Conservation (phyloP, 768 basidiomycete genomes). For the Leccinum disarticulatum region DNA sequence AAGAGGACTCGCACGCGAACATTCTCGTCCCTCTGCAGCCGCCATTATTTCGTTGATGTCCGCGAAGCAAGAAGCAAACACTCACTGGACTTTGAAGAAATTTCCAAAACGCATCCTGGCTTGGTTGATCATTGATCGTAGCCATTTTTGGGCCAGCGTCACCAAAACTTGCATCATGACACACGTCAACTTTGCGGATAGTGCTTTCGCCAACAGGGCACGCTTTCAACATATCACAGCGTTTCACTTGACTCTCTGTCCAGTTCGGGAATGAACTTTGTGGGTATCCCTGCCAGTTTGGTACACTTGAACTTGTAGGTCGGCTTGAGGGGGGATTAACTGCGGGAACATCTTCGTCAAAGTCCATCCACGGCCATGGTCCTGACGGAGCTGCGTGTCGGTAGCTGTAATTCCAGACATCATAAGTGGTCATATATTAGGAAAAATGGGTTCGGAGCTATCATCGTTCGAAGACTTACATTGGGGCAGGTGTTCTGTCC, state of each 20-base stretch:
- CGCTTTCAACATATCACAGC: slow-evolving; percentile 31
- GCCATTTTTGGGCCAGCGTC: not conserved
- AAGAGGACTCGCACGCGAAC: slow-evolving; percentile 52
- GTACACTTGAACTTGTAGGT: not conserved
- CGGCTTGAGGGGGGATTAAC: not conserved
- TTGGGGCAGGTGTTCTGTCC: slow-evolving; percentile 20
- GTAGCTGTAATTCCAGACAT: slow-evolving; percentile 21
- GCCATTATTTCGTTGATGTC: not conserved
- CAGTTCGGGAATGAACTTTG: slow-evolving; percentile 33
- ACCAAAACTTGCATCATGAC: slow-evolving; percentile 11
- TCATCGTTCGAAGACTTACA: slow-evolving; percentile 15
- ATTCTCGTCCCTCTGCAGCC: slow-evolving; percentile 29
- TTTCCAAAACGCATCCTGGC: slow-evolving; percentile 36
- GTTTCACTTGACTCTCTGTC: slow-evolving; percentile 30
- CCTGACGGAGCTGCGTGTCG: slow-evolving; percentile 41
- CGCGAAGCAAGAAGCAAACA: not conserved
- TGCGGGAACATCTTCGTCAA: slow-evolving; percentile 27
- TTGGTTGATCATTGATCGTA: slow-evolving; percentile 8
- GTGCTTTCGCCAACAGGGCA: slow-evolving; percentile 15
- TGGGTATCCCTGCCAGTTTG: slow-evolving; percentile 30
- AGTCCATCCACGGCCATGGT: slow-evolving; percentile 45
- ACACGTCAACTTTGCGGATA: slow-evolving; percentile 28
- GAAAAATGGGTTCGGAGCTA: not conserved
- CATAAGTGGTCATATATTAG: not conserved
- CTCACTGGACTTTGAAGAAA: slow-evolving; percentile 35